Base-by-base conservation (phyloP, 257 asterid species). In the Rauvolfia tetraphylla region DNA sequence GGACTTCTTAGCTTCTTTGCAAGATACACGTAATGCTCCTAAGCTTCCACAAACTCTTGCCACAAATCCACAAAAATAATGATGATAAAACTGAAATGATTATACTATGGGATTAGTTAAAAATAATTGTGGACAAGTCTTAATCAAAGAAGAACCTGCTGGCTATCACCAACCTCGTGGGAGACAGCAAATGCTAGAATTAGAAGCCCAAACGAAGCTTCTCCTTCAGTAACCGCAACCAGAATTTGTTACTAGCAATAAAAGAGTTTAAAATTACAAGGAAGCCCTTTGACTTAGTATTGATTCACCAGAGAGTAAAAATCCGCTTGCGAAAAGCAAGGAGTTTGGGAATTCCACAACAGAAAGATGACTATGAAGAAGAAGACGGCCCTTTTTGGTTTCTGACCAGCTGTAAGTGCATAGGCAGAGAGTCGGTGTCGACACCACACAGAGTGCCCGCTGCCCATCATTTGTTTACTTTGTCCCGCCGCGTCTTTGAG, bases 361-460 rank as follows among this genome's bases (percentile, higher is more conserved):
- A 29, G 68, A 34, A 62, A 63, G 9, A 33, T 63, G 8, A n/a
- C n/a, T n/a, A n/a, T 3, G 2, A 38, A 20, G 29, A 31, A 9
- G 39, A 36, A 36, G 49, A 18, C 5, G 0, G 0, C 48, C 1
- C 9, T 65, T 10, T 65, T 20, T 8, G 71, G 49, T 66, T 66
- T 67, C 34, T 36, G 48, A 66, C 56, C 74, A 76, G 75, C 79
- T 76, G 79, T 76, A 34, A 65, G 70, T 66, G 68, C 67, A 62
- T 11, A 66, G 46, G 67, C 54, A n/a, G 49, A n/a, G 49, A 53
- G 76, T 33, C 76, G 23, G 66, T 51, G 75, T 34, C 46, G 74
- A 70, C n/a, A 49, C 57, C 74, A 39, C 73, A 4, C 56, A 23
- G 23, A 70, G 23, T 17, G 38, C 48, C 8, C 51, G 38, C 49